phyloP scores from a whole-genome alignment of 2,329 filamentous ascomycete species.

The Orbilia ellipsospora region DNA sequence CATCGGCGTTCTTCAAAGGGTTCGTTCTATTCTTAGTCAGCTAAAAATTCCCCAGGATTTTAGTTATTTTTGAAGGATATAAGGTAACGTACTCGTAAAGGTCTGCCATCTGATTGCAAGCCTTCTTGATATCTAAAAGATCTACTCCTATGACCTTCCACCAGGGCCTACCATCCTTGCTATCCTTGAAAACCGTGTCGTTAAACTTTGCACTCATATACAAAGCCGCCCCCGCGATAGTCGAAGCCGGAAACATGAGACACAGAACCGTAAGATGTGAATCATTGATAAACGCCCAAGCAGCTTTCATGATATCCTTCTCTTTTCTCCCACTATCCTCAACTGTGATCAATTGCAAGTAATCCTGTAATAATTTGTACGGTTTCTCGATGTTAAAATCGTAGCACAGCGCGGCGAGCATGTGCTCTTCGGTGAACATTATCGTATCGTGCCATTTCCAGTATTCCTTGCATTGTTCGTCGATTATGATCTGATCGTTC shows the following conservation, averaged over 20 bases:
- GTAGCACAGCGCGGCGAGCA: slow-evolving; percentile 92
- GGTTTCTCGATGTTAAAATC: slow-evolving; percentile 91
- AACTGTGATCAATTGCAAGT: slow-evolving; percentile 61
- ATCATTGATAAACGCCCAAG: slow-evolving; percentile 95
- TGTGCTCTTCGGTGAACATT: slow-evolving; percentile 87
- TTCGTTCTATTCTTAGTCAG: slow-evolving; percentile 41
- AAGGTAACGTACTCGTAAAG: slow-evolving; percentile 59
- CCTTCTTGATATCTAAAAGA: slow-evolving; percentile 59
- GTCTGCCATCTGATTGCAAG: slow-evolving; percentile 60
- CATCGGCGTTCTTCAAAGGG: slow-evolving; percentile 51
- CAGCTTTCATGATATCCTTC: slow-evolving; percentile 82
- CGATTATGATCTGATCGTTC: slow-evolving; percentile 89
- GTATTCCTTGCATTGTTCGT: slow-evolving; percentile 91
- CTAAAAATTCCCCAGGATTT: slow-evolving; percentile 1
- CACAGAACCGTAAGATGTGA: slow-evolving; percentile 85
- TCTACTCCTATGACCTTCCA: slow-evolving; percentile 82
- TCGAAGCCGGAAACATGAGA: slow-evolving; percentile 79
- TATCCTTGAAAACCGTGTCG: slow-evolving; percentile 78
- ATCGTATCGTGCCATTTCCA: slow-evolving; percentile 98
- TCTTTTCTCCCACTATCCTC: slow-evolving; percentile 78
- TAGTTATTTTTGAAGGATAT: slow-evolving; percentile 4
- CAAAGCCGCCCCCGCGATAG: slow-evolving; percentile 84
- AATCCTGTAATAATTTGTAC: slow-evolving; percentile 83
- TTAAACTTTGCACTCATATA: slow-evolving; percentile 86
- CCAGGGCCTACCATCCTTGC: slow-evolving; percentile 80